These are phyloP conservation scores for Candida railenensis DNA, from an alignment of 805 yeast genomes.

Conservation along the genomic window DNA sequence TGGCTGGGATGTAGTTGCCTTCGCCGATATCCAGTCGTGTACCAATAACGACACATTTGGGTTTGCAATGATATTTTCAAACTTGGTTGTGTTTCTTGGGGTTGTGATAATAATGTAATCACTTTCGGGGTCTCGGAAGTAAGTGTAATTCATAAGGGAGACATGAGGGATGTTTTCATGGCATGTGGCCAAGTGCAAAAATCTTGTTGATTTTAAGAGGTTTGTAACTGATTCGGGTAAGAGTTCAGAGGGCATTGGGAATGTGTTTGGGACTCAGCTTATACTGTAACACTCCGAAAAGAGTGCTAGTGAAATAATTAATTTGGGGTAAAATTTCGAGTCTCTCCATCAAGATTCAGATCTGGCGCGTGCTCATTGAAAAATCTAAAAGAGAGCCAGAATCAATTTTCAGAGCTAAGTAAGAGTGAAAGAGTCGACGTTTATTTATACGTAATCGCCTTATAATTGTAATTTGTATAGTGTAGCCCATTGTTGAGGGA, in stretches of 20 bases:
- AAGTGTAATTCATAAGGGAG: conserved; percentile 87
- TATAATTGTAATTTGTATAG: too few species aligned
- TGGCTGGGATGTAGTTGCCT: conserved; percentile 22
- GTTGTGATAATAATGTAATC: conserved; percentile 71
- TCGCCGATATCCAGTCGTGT: conserved; percentile 86
- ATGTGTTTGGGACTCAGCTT: too few species aligned
- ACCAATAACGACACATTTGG: conserved; percentile 79
- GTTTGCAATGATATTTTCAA: conserved; percentile 62
- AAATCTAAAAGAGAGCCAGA: too few species aligned
- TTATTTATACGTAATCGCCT: too few species aligned
- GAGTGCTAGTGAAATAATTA: too few species aligned
- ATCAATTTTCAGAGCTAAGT: too few species aligned
- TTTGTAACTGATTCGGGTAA: conserved; percentile 37
- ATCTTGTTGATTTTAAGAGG: conserved; percentile 60
- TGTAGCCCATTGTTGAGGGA: neutral
- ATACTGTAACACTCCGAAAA: too few species aligned
- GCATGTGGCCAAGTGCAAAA: conserved; percentile 84
- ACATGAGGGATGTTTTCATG: conserved; percentile 77
- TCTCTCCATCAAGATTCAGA: too few species aligned
- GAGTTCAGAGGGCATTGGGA: conserved; percentile 8
- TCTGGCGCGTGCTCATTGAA: too few species aligned
- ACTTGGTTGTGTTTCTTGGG: conserved; percentile 70
- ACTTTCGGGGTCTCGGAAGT: conserved; percentile 39
- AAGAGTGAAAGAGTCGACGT: too few species aligned
- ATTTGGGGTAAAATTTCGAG: too few species aligned